Conservation (phyloP, 1,284 basidiomycete species). For the Tilletia horrida region DNA sequence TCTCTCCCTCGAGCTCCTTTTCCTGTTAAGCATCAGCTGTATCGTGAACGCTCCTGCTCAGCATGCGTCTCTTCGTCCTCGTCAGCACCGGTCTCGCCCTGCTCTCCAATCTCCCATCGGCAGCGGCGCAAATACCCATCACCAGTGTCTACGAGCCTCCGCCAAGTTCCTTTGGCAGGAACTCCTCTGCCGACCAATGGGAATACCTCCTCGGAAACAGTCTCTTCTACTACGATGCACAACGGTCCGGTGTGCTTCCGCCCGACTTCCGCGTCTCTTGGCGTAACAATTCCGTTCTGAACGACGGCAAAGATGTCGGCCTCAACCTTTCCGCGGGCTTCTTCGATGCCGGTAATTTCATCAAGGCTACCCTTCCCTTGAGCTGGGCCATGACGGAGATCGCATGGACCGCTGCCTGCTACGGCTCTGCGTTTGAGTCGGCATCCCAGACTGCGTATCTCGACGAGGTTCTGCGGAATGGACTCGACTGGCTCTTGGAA, state of each 20-base stretch:
- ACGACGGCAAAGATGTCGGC: conserved; percentile 72
- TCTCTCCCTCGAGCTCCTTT: background rate
- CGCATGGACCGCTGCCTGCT: conserved; percentile 81
- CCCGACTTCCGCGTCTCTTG: conserved; percentile 71
- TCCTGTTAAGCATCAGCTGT: background rate
- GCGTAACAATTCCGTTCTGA: conserved; percentile 74
- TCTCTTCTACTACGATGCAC: conserved; percentile 85
- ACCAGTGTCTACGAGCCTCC: conserved; percentile 27
- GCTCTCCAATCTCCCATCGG: background rate
- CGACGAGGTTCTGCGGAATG: conserved; percentile 71
- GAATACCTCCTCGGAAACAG: conserved; percentile 71
- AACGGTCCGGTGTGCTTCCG: conserved; percentile 74
- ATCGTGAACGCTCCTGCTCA: background rate
- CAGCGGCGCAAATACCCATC: conserved; percentile 28
- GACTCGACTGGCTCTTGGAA: conserved; percentile 86
- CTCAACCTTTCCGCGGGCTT: conserved; percentile 80
- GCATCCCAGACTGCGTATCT: conserved; percentile 83
- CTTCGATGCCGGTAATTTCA: conserved; percentile 82
- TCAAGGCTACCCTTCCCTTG: conserved; percentile 64
- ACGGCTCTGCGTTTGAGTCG: conserved; percentile 75
- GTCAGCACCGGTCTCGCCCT: background rate
- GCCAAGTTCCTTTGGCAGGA: conserved; percentile 23
- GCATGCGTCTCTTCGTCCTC: background rate
- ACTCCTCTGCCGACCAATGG: conserved; percentile 63
- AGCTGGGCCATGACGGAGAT: conserved; percentile 75